Evolutionary conservation across 2,329 filamentous ascomycete species (phyloP).

Genomic region (Aspergillus calidoustus): DNA sequence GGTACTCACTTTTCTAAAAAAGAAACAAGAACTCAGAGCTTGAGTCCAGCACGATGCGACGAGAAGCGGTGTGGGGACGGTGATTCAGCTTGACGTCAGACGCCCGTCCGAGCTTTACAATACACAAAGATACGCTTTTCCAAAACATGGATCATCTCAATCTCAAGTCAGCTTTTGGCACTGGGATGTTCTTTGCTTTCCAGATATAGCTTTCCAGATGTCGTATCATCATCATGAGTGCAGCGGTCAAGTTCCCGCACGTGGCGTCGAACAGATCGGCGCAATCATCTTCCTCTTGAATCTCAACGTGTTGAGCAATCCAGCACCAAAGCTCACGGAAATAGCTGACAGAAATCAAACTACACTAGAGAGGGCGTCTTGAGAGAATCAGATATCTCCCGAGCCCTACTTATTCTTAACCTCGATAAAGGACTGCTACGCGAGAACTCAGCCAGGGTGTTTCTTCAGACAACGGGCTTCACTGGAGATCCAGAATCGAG

Average conservation of each 20-base stretch:
- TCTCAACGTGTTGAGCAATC: slow-evolving; percentile 14
- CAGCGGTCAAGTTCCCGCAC: slow-evolving; percentile 36
- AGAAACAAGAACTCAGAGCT: background rate
- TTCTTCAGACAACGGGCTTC: background rate
- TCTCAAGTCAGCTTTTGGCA: background rate
- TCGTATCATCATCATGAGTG: slow-evolving; percentile 1
- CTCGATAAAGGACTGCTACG: background rate
- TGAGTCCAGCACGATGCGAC: background rate
- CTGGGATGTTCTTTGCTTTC: background rate
- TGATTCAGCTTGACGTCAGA: slow-evolving; percentile 26
- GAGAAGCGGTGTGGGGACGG: slow-evolving; percentile 26
- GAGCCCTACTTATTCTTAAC: background rate
- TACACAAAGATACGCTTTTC: slow-evolving; percentile 1
- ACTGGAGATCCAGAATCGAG: background rate
- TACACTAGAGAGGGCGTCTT: background rate
- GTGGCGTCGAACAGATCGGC: slow-evolving; percentile 35
- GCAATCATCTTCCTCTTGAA: slow-evolving; percentile 14
- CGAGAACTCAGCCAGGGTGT: background rate
- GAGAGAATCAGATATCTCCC: background rate
- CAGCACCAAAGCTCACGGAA: slow-evolving; percentile 3
- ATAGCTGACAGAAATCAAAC: background rate
- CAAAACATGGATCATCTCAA: background rate
- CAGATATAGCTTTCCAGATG: background rate
- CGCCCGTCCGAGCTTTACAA: slow-evolving; percentile 19
- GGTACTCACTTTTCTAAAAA: background rate